Percentiles rank a stretch among this genome's conserved stretches.
phyloP scores from a whole-genome alignment of 2,329 filamentous ascomycete species.

The Penicillium psychrosexuale region DNA sequence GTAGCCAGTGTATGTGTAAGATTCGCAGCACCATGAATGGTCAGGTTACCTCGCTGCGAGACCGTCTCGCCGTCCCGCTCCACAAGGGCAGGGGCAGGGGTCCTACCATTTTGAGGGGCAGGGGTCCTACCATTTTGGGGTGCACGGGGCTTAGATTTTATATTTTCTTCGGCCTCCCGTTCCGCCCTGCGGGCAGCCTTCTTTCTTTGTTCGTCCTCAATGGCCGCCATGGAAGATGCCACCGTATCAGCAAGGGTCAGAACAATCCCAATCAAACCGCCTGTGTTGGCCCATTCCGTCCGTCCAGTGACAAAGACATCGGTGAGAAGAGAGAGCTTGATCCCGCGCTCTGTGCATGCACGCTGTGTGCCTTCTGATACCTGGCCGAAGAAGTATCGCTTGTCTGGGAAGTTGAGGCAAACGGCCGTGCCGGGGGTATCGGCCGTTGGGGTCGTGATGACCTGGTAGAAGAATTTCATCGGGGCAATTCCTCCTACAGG shows the following conservation, averaged over 20 bases:
- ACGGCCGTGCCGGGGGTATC: conserved; percentile 81
- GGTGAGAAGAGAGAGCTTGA: conserved; percentile 62
- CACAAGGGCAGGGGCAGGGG: conserved; percentile 25
- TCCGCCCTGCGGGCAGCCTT: conserved; percentile 17
- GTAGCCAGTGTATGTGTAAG: conserved; percentile 78
- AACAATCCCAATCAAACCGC: conserved; percentile 80
- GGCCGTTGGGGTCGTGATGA: conserved; percentile 77
- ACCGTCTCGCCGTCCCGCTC: conserved; percentile 17
- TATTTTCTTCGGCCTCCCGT: conserved; percentile 10
- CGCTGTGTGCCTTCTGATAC: conserved; percentile 82
- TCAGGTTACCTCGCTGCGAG: conserved; percentile 45
- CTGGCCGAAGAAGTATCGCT: conserved; percentile 81
- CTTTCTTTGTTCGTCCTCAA: conserved; percentile 48
- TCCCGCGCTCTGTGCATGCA: conserved; percentile 64
- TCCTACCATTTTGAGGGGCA: conserved; percentile 21
- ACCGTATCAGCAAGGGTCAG: conserved; percentile 74
- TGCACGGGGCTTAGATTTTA: neutral
- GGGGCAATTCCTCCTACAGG: conserved; percentile 14
- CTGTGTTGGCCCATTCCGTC: conserved; percentile 70
- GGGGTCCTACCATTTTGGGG: conserved; percentile 28
- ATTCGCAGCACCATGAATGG: conserved; percentile 78
- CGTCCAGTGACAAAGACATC: conserved; percentile 81
- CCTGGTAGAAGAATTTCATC: conserved; percentile 73
- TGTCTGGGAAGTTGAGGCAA: conserved; percentile 73
- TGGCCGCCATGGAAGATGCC: conserved; percentile 41